phyloP scores from a whole-genome alignment of 2,329 filamentous ascomycete species.

The Talaromyces sp. region DNA sequence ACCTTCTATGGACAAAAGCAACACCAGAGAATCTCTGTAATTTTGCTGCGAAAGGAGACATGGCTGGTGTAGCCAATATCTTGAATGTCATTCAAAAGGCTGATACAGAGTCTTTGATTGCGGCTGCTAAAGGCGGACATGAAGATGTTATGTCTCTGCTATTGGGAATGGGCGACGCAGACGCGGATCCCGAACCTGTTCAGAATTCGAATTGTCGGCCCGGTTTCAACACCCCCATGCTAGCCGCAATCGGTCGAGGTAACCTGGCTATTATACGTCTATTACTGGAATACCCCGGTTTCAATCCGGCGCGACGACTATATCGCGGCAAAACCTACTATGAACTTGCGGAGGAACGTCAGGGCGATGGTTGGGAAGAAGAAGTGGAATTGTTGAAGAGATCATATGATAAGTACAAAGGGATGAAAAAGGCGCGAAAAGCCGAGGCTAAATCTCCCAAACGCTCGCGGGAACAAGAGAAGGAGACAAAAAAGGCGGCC shows the following conservation, averaged over 20 bases:
- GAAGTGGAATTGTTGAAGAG: conserved; percentile 79
- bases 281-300: conserved; percentile 71
- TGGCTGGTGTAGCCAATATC: conserved; percentile 50
- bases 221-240: conserved; percentile 85
- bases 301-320: conserved; percentile 75
- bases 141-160: conserved; percentile 80
- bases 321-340: conserved; percentile 78
- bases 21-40: conserved; percentile 50
- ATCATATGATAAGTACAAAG: conserved; percentile 44
- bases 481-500: conserved; percentile 34
- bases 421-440: conserved; percentile 36
- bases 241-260: conserved; percentile 85
- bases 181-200: conserved; percentile 69
- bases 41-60: conserved; percentile 51
- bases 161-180: conserved; percentile 64
- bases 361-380: conserved; percentile 85
- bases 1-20: conserved; percentile 52
- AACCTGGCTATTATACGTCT: conserved; percentile 83
- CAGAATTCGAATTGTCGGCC: conserved; percentile 51
- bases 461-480: conserved; percentile 41
- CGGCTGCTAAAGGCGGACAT: conserved; percentile 88
- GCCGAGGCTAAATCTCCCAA: conserved; percentile 39
- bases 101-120: conserved; percentile 84
- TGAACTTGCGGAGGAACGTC: conserved; percentile 78
- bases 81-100: conserved; percentile 54